Base-by-base conservation (phyloP, 352 stramenopile genomes). In the Globisporangium takayamanum region DNA sequence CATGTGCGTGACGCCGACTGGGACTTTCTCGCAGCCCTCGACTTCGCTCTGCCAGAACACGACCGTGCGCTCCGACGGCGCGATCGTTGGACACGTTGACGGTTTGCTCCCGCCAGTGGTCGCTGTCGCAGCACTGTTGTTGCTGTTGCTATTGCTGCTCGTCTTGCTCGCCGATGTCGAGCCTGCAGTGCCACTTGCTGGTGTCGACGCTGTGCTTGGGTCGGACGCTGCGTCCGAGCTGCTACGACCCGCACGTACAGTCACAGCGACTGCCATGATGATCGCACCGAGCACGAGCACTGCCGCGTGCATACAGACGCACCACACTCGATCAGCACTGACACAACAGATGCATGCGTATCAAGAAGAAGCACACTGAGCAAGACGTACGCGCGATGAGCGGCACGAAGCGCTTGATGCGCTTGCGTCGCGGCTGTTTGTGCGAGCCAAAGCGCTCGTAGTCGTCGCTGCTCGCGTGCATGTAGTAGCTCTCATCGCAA, bases 11-110 rank as follows among this genome's bases (percentile, higher is more conserved):
- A 92, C 83, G 14, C 83, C 78, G 14, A 73, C 49, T 0, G 83
- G 37, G n/a, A 92, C 74, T 20, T 72, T 76, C 28, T 92, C 78
- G 63, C 83, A 92, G 4, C 80, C 83, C 16, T 67, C 65, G 56
- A 89, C 74, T 67, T 92, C 80, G 53, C 69, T 87, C 65, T 92
- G 83, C 83, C 83, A 92, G 68, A 92, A 92, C 22, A 73, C 78
- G 12, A 92, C 75, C 0, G 77, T 82, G 11, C 83, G 80, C n/a
- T 86, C 60, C 25, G 81, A 63, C 8, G 80, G 63, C 5, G 62
- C 54, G 1, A 85, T 70, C 48, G 53, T 51, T 10, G 70, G 49
- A 44, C 67, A 76, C 22, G 59, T 60, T 11, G 64, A 67, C 8
- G 57, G 60, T 2, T 26, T 50, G n/a, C 25, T 54, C 5, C 30